Evolutionary conservation across 495 filamentous ascomycete genomes (phyloP).

Genomic region (Neurospora sublineolata): DNA sequence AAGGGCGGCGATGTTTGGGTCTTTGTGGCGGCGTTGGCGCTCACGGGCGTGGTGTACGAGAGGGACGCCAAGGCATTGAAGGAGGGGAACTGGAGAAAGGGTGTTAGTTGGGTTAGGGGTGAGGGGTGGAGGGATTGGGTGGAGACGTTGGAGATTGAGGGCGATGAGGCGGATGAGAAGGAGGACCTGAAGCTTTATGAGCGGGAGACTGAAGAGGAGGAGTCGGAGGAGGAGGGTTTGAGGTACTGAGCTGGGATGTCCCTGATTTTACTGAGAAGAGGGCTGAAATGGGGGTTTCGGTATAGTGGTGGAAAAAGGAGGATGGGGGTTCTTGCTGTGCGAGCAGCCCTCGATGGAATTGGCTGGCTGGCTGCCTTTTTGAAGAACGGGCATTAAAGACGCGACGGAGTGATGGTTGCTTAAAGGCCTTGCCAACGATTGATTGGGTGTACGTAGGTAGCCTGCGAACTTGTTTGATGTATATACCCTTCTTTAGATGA

Average conservation of each 20-base stretch:
- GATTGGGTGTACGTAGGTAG: not conserved
- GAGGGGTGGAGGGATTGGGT: slow-evolving; percentile 39
- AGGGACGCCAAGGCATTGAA: slow-evolving; percentile 52
- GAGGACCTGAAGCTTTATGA: slow-evolving; percentile 3
- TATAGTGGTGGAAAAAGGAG: not conserved
- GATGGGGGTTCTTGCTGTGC: not conserved
- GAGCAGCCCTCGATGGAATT: not conserved
- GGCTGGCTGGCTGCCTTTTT: not conserved
- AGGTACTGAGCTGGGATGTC: not conserved
- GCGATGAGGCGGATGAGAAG: slow-evolving; percentile 20
- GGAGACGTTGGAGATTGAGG: slow-evolving; percentile 20
- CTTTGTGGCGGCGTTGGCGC: slow-evolving; percentile 62
- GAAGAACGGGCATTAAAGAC: not conserved
- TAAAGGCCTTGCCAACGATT: not conserved
- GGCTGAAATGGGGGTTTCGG: not conserved
- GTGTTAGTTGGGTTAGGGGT: slow-evolving; percentile 61
- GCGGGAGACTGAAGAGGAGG: not conserved
- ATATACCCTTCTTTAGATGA: not conserved
- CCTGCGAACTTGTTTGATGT: not conserved
- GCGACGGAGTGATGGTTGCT: not conserved
- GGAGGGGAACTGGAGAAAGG: slow-evolving; percentile 58
- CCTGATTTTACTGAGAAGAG: too few relatives aligned
- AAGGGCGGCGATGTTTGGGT: slow-evolving; percentile 73
- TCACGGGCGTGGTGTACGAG: slow-evolving; percentile 73
- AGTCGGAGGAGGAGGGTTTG: not conserved